Conservation (phyloP, 176 grass and related monocot species). For the Puccinellia tenuiflora region DNA sequence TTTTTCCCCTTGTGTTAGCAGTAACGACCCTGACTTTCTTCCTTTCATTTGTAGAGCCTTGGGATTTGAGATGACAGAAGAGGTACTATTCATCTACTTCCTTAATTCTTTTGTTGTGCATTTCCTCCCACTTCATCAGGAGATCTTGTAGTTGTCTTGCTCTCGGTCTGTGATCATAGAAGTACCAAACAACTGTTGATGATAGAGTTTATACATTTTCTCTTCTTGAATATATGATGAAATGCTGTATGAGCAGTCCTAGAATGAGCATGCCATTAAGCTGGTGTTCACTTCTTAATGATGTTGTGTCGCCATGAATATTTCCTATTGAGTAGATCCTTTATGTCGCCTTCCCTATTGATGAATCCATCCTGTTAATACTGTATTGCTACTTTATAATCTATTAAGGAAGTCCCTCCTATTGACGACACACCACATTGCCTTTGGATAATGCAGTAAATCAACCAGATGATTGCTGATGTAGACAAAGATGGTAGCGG, state of each 20-base stretch:
- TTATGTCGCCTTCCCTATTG: neutral
- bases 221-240: neutral
- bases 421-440: neutral
- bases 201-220: neutral
- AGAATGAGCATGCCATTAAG: neutral
- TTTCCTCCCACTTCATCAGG: neutral
- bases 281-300: neutral
- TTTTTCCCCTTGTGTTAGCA: neutral
- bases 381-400: neutral
- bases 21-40: constrained; percentile 8
- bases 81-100: constrained; percentile 36
- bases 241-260: neutral
- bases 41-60: constrained; percentile 60
- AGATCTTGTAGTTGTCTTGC: constrained; percentile 10
- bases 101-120: neutral
- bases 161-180: neutral
- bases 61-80: constrained; percentile 93
- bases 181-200: neutral
- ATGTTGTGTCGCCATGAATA: neutral
- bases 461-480: constrained; percentile 93
- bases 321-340: neutral
- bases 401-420: neutral
- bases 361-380: neutral
- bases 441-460: constrained; percentile 65
- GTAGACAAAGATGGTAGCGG: constrained; percentile 95